Evolutionary conservation across 495 filamentous ascomycete genomes (phyloP), one percentile per base, ranked within the genome.

Genomic region (Daldinia caldariorum): DNA sequence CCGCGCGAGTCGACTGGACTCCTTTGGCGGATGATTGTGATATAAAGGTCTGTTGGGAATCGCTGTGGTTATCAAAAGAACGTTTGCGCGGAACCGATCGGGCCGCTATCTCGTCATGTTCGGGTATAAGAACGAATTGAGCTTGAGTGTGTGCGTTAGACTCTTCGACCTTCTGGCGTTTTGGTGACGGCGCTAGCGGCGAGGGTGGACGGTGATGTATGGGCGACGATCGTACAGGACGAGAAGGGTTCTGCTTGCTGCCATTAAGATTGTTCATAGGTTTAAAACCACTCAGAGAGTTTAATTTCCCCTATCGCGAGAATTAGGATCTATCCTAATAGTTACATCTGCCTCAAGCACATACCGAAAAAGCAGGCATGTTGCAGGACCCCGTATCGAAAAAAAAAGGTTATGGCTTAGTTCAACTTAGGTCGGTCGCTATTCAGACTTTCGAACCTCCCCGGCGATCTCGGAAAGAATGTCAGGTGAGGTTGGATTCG

Each of bases 121-220:
- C n/a, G 4, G 7, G 14, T 7, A 0, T 9, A 18, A 56, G 34
- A 13, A 18, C 61, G 34, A 74, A 74, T 1, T 39, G 60, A 58
- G 61, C 54, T 1, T 53, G 29, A 29, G 59, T 58, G 10, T 67
- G 63, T 58, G 14, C 29, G 51, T 12, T 37, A 14, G 29, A 29
- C 37, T 67, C 66, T 61, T 60, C 58, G 35, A 66, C 29, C 35
- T 66, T 80, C 45, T 61, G 70, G 38, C 77, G 78, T 58, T 79
- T 81, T 7, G 73, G 31, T 13, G 63, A 43, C 6, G 76, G 74
- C 37, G 63, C 35, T 50, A 53, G 69, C 5, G 70, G n/a, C 13
- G 55, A 31, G 35, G 13, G 12, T 45, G 54, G 7, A 29, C 14
- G 8, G 54, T 18, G 43, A 4, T 18, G 43, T 22, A 22, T 47